A percentile compares a stretch with the other conserved stretches of the same genome.
phyloP scores from a whole-genome alignment of 306 rosid species.

The Vigna mungo region DNA sequence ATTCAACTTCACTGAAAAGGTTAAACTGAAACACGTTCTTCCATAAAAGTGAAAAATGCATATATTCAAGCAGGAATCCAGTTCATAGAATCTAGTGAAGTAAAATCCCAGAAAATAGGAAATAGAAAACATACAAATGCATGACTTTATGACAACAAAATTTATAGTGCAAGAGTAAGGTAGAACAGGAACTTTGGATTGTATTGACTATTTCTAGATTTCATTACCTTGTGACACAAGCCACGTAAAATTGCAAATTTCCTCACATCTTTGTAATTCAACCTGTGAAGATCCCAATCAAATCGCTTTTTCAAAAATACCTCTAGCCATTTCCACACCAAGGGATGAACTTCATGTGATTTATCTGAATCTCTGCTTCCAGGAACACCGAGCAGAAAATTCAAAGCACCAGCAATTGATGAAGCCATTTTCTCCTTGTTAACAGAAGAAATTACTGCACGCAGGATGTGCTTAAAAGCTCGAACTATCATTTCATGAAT shows the following conservation, averaged over 20 bases:
- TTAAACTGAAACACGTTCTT: conserved; percentile 5
- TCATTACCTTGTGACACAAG: conserved; percentile 88
- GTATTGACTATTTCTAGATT: conserved; percentile 18
- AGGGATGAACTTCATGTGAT: conserved; percentile 65
- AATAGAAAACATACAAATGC: conserved; percentile 12
- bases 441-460: conserved; percentile 83
- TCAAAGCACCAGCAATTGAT: conserved; percentile 83
- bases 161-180: conserved; percentile 39
- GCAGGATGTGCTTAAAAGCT: conserved; percentile 95
- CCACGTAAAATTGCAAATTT: conserved; percentile 95
- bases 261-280: conserved; percentile 75
- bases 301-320: conserved; percentile 81
- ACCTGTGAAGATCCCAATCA: conserved; percentile 79
- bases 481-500: conserved; percentile 98
- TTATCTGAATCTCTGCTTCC: conserved; percentile 59
- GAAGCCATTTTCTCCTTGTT: conserved; percentile 73
- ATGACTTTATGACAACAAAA: conserved; percentile 18
- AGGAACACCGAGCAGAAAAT: conserved; percentile 84
- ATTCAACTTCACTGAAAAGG: conserved; percentile 25
- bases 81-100: conserved; percentile 21
- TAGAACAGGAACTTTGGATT: conserved; percentile 26
- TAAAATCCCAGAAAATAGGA: conserved; percentile 25
- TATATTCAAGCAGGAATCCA: not conserved
- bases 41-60: not conserved
- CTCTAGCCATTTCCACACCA: conserved; percentile 90